Base-by-base conservation (phyloP, 805 yeast species). In the Metschnikowia cerradonensis region DNA sequence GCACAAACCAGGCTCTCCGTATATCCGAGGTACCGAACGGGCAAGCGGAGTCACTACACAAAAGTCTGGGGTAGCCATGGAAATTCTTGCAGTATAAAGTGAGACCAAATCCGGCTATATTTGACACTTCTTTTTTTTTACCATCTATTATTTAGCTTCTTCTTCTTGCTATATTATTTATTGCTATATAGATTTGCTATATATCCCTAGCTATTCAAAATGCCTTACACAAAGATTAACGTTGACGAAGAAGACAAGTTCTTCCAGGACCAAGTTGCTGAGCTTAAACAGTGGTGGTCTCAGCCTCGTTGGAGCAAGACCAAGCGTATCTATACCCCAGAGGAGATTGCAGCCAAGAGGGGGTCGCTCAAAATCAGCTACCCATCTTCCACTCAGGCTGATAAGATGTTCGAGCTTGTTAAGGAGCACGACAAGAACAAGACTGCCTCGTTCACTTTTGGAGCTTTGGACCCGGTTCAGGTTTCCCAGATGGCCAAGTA, bases 401-500 rank as follows among this genome's bases (percentile, higher is more conserved):
- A 86, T 67, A 92, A 92, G 71, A 81, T 92, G 60, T 92, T 67
- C 76, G 71, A 73, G 54, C 70, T 88, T 41, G 77, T 92, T 53
- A 72, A 75, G 56, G 83, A 88, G 66, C 97, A 90, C 66, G 89
- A 81, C 68, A 68, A 70, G 53, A 75, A 85, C 58, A 83, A 83
- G 66, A 82, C 95, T 42, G 86, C 82, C 35, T 86, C 96, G 20
- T 84, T 83, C 78, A 90, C 97, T 33, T 91, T 90, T 66, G 98
- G 97, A 68, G 97, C 97, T 22, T 78, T 92, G 62, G 97, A 92
- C 70, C 97, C 97, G 26, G 86, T 92, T 59, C 97, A 92, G 67
- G 90, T 90, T 58, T 77, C 97, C 53, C 97, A 92, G 74, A 92
- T 92, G 98, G 96, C 96, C 61, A 89, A 88, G 71, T 90, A 89